Evolutionary conservation across 345 rosid species (phyloP), one percentile per base, ranked within the genome.

Genomic region (Streptanthus diversifolius): DNA sequence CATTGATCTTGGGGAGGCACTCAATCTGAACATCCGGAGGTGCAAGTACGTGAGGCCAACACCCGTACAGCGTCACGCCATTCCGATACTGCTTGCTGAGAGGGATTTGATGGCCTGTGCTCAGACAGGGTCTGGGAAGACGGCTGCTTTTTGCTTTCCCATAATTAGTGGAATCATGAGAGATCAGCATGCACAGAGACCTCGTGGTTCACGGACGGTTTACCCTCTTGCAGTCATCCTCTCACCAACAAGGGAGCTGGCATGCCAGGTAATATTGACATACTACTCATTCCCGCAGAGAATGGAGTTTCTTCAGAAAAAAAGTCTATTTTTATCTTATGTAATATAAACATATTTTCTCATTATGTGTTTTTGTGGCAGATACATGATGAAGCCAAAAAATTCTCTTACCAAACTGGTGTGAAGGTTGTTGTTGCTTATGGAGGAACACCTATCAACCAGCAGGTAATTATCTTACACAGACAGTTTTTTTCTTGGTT

Each of bases 61-160:
- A 14, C 99, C 98, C 1, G 92, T 95, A 13, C 98, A 95, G 79
- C 90, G 99, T 14, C 79, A 95, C 81, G 89, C 98, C 0, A 95
- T 95, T 55, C 99, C 99, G 4, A 95, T 95, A 48, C 82, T 90
- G 27, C 79, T 95, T 61, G 85, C 54, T 1, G 88, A 92, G 54
- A 79, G 99, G 67, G 99, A 95, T 71, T 82, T 95, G 88, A 95
- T 95, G 99, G 99, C 99, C 15, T 95, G 99, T 83, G 99, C 99
- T 6, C 99, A 95, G 82, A 95, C 99, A 47, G 99, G 99, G 40
- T 95, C 99, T 45, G 99, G 99, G 24, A 95, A 95, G 89, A 95
- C 99, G 0, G 99, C 99, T 67, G 99, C 99, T 5, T 95, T 95
- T 69, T 95, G 99, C 75, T 95, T 95, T 67, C 99, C 99, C 7